Evolutionary conservation across 2,329 filamentous ascomycete species (phyloP).

Genomic region (Lasiodiplodia hormozganensis): DNA sequence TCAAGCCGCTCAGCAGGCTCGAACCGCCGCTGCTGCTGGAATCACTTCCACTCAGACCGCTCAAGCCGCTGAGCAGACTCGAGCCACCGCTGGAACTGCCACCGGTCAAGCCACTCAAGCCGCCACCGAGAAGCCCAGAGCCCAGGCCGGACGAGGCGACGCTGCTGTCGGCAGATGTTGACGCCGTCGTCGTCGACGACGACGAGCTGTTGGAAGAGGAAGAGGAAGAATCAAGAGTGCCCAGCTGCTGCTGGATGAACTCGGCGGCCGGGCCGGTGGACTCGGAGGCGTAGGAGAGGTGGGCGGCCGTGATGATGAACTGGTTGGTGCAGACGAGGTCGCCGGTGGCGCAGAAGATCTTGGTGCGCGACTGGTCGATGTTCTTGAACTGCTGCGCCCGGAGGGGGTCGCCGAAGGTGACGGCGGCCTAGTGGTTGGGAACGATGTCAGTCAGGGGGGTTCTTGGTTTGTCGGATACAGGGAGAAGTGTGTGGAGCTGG

Average conservation of each 20-base stretch:
- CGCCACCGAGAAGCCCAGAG: constrained; percentile 23
- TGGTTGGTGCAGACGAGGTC: constrained; percentile 12
- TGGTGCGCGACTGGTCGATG: constrained; percentile 12
- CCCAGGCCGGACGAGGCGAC: constrained; percentile 70
- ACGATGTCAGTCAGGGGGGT: not conserved
- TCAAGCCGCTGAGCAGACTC: constrained; percentile 39
- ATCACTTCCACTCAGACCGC: constrained; percentile 35
- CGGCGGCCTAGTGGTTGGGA: constrained; percentile 32
- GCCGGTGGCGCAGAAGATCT: constrained; percentile 25
- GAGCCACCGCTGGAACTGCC: constrained; percentile 36
- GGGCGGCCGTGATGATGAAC: constrained; percentile 22
- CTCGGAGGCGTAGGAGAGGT: constrained; percentile 14
- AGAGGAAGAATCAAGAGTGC: not conserved
- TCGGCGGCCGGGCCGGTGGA: constrained; percentile 6
- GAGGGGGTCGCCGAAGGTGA: constrained; percentile 49
- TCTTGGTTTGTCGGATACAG: not conserved
- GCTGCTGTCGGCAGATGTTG: constrained; percentile 71
- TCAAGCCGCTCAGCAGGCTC: not conserved
- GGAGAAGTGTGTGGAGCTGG: not conserved
- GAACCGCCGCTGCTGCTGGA: not conserved
- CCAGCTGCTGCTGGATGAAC: constrained; percentile 21
- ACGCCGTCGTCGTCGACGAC: constrained; percentile 39
- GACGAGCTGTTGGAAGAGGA: not conserved
- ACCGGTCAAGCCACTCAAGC: not conserved
- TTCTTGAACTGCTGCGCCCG: constrained; percentile 31